phyloP scores from a whole-genome alignment of 106 monocot species.

The Platanthera zijinensis region DNA sequence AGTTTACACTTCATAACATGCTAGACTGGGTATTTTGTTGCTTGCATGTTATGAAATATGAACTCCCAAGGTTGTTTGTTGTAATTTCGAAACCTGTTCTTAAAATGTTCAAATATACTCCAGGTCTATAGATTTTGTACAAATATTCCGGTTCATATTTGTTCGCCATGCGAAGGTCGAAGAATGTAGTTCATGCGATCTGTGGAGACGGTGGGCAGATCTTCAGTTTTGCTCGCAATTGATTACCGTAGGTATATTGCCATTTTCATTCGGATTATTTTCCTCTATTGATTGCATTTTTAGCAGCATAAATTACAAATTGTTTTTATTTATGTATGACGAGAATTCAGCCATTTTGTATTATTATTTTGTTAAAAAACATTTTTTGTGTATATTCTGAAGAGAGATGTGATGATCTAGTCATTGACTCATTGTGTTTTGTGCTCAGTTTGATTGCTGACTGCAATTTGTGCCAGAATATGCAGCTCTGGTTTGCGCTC shows the following conservation, averaged over 20 bases:
- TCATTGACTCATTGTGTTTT: too few relatives aligned
- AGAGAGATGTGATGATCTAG: not conserved
- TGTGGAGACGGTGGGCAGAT: not conserved
- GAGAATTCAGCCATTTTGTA: not conserved
- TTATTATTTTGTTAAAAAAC: too few relatives aligned
- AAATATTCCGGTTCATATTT: not conserved
- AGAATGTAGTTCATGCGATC: not conserved
- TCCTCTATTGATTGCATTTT: not conserved
- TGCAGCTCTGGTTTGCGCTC: too few relatives aligned
- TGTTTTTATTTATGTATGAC: not conserved
- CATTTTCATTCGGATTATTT: not conserved
- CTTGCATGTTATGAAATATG: too few relatives aligned
- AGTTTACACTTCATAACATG: too few relatives aligned
- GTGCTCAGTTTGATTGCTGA: too few relatives aligned
- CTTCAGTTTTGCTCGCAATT: not conserved
- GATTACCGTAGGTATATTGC: not conserved
- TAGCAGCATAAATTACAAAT: not conserved
- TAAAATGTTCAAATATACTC: too few relatives aligned
- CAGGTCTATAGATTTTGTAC: too few relatives aligned
- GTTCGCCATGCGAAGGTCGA: not conserved
- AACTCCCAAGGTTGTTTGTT: too few relatives aligned
- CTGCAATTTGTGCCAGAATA: too few relatives aligned
- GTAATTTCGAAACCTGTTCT: too few relatives aligned
- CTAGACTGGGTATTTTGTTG: too few relatives aligned
- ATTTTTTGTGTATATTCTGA: not conserved